Evolutionary conservation across 169 alveolate species (phyloP), one percentile per base, ranked within the genome.

Genomic region (Plasmodium billcollinsi): DNA sequence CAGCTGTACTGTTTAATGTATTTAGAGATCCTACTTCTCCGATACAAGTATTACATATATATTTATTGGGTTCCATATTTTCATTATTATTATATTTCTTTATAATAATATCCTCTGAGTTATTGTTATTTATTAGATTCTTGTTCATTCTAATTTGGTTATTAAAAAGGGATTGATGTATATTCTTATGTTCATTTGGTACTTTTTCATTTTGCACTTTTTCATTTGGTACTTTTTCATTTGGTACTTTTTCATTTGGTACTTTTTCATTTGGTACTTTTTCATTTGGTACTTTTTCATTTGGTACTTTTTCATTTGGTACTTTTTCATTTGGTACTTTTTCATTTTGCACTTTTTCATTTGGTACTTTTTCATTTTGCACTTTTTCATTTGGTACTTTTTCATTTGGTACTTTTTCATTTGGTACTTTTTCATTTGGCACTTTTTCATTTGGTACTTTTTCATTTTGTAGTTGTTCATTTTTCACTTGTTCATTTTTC

Each of bases 11-110:
- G n/a, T 93, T 91, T 43, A 94, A 58, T 50, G 49, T 20, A 39
- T 91, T 93, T 29, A 88, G 56, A n/a, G 94, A 71, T 5, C 96
- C 96, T 49, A 88, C 94, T 76, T 94, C 96, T 8, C 96, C 96
- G 21, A 58, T 88, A 80, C 96, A 94, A 11, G 75, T 75, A 39
- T 92, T 91, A 74, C 96, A 94, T 21, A 86, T 91, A 43, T 86
- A 75, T 88, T 92, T 52, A 72, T 93, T 94, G 65, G 88, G 75
- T 24, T 69, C 73, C 21, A 20, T 80, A 61, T 71, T 18, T 21
- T 29, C 5, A 47, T 45, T 45, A 29, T 47, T 67, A 12, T 43
- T 14, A 24, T 59, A 18, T 21, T 18, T 63, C 8, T 66, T 74
- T 18, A 18, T 52, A 18, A n/a, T 50, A 6, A 8, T 11, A 6